A percentile compares a stretch with the other conserved stretches of the same genome.
Evolutionary conservation across 108 stramenopile genomes (phyloP).

Genomic region (Chaetoceros tenuissimus): DNA sequence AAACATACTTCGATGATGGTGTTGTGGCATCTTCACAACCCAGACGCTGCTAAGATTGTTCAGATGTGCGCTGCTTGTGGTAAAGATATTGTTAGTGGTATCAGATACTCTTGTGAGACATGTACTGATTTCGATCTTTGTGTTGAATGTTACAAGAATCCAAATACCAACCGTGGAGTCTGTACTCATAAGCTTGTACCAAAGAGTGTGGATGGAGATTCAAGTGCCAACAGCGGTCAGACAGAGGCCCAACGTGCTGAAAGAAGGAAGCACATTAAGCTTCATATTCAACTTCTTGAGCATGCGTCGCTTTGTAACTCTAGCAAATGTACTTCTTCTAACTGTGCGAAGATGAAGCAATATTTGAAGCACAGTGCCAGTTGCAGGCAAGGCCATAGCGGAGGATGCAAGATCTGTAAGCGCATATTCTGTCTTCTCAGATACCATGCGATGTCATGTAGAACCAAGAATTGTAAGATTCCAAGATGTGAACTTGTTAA

Average conservation of each 20-base stretch:
- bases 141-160: constrained; percentile 66
- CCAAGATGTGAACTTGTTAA: constrained; percentile 89
- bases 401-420: constrained; percentile 92
- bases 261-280: constrained; percentile 78
- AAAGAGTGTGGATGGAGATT: constrained; percentile 53
- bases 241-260: constrained; percentile 68
- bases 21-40: constrained; percentile 96
- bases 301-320: constrained; percentile 90
- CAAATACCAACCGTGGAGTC: constrained; percentile 58
- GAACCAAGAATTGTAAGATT: constrained; percentile 71
- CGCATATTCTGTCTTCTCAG: constrained; percentile 91
- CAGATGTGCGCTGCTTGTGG: constrained; percentile 76
- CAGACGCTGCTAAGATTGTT: constrained; percentile 92
- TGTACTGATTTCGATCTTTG: constrained; percentile 93
- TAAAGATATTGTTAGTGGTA: constrained; percentile 76
- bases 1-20: constrained; percentile 99
- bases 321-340: constrained; percentile 70
- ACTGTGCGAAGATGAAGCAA: constrained; percentile 95
- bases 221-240: constrained; percentile 31
- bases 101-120: constrained; percentile 73
- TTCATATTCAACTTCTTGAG: constrained; percentile 94
- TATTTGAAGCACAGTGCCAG: constrained; percentile 65
- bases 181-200: constrained; percentile 69
- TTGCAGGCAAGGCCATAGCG: constrained; percentile 57
- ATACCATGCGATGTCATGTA: constrained; percentile 94